These are phyloP conservation scores for Amanita exitialis DNA, from an alignment of 768 basidiomycete genomes.

Conservation along the genomic window DNA sequence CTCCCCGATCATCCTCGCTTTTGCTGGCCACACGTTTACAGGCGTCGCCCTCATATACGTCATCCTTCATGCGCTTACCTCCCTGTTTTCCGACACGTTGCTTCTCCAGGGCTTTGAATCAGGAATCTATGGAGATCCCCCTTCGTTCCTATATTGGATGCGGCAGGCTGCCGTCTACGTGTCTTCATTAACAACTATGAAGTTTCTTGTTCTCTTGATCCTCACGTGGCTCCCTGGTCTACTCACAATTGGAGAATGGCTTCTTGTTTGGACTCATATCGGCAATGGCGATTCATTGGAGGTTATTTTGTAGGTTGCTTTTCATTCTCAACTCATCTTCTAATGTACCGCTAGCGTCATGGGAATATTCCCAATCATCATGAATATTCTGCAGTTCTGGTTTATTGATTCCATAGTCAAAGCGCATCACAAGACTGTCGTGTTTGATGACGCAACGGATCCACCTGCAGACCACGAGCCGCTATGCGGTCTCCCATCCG, in stretches of 20 bases:
- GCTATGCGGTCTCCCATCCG: constrained; percentile 41
- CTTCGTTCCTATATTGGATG: constrained; percentile 59
- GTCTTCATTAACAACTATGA: constrained; percentile 76
- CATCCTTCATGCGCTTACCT: constrained; percentile 53
- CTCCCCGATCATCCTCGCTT: not conserved
- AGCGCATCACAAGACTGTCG: constrained; percentile 29
- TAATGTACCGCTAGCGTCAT: constrained; percentile 47
- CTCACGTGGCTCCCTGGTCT: constrained; percentile 64
- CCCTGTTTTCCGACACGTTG: constrained; percentile 52
- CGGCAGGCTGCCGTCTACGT: constrained; percentile 81
- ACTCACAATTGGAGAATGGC: constrained; percentile 74
- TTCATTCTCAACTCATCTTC: not conserved
- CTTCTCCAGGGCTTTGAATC: constrained; percentile 71
- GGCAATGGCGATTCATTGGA: constrained; percentile 55
- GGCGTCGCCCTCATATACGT: constrained; percentile 81
- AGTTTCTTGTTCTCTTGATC: constrained; percentile 74
- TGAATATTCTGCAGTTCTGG: constrained; percentile 93
- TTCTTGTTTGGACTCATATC: constrained; percentile 68
- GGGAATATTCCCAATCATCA: constrained; percentile 83
- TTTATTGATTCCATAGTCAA: constrained; percentile 91
- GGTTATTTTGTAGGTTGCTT: constrained; percentile 64
- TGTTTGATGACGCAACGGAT: constrained; percentile 29
- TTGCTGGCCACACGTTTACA: constrained; percentile 17
- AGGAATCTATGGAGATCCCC: constrained; percentile 85
- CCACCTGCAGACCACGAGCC: constrained; percentile 43